Base-by-base conservation (phyloP, 768 basidiomycete species). In the Serendipita indica region DNA sequence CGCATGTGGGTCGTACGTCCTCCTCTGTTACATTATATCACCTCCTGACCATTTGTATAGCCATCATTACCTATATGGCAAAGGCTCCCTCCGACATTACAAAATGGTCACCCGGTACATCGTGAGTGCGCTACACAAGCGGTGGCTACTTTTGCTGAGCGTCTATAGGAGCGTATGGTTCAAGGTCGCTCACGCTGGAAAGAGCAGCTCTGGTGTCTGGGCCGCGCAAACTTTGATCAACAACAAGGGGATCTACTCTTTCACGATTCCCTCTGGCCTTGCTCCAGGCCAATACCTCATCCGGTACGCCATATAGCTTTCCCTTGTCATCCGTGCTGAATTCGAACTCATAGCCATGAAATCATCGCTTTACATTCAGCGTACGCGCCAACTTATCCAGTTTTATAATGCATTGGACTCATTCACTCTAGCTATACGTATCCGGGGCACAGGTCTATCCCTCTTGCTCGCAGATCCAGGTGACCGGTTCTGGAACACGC, bases 211-310 rank as follows among this genome's bases (percentile, higher is more conserved):
- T 56, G 76, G 75, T 5, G 69, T 70, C 45, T 76, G 75, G 77
- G 75, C 75, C 1, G 69, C 74, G 16, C 72, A 73, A 0, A 71
- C 73, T 57, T 56, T 74, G 18, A 68, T 77, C 25, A 65, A 65
- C 4, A 62, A 68, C n/a, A 68, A 75, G 61, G 71, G 71, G 58
- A 67, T 75, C 57, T 77, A 74, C 61, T 72, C 71, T 1, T 74
- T 78, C 66, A 75, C 72, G 2, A 75, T 77, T 54, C 76, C 75
- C 3, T 66, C 72, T 0, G 75, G 72, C 33, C 68, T 77, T 33
- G 68, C 73, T 61, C 64, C 76, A 6, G 76, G 75, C 2, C 75
- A 77, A 64, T 78, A 78, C 60, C 71, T 77, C 61, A 69, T 78
- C 57, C 69, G 76, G 10, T 74, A 77, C 64, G 75, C 77, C 62